phyloP scores from a whole-genome alignment of 1,284 basidiomycete species.

The Chalciporus piperatoides region DNA sequence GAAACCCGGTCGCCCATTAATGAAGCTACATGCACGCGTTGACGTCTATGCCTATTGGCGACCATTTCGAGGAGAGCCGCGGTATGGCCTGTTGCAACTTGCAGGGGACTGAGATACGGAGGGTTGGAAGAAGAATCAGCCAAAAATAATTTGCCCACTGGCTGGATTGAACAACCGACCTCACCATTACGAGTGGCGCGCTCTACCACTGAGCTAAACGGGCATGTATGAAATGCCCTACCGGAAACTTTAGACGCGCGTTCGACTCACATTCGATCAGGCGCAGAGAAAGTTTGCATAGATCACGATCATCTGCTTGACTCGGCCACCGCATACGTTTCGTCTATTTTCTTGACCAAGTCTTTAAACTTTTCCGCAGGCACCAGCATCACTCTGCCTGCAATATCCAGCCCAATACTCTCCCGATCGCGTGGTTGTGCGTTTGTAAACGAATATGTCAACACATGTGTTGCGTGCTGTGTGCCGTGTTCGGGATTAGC shows the following conservation, averaged over 20 bases:
- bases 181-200: conserved; percentile 50
- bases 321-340: conserved; percentile 29
- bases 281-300: not conserved
- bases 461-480: conserved; percentile 57
- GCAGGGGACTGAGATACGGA: too few species aligned
- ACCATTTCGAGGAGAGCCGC: too few species aligned
- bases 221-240: conserved; percentile 6
- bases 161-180: conserved; percentile 48
- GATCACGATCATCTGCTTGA: not conserved
- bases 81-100: too few species aligned
- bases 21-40: too few species aligned
- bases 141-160: conserved; percentile 22
- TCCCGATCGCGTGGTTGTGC: conserved; percentile 59
- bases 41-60: too few species aligned
- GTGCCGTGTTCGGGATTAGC: not conserved
- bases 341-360: conserved; percentile 38
- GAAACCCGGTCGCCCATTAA: too few species aligned
- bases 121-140: not conserved
- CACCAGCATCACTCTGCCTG: conserved; percentile 75
- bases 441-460: conserved; percentile 67
- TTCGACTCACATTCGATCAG: too few species aligned
- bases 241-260: not conserved
- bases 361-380: conserved; percentile 41
- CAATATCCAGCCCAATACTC: conserved; percentile 76
- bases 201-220: conserved; percentile 47